phyloP scores from a whole-genome alignment of 1,139 yeast genomes.

The Debaryomyces fabryi region DNA sequence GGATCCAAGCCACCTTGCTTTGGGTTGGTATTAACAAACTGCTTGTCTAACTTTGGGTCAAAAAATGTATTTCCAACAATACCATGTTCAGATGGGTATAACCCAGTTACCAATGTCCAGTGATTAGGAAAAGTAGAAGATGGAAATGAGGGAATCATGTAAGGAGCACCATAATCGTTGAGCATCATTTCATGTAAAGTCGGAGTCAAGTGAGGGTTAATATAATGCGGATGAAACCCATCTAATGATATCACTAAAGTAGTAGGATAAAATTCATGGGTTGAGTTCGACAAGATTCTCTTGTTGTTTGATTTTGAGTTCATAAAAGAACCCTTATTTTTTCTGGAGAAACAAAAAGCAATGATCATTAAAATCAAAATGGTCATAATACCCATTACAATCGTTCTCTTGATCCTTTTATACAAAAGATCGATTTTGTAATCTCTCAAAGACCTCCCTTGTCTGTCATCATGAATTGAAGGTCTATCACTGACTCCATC shows the following conservation, averaged over 20 bases:
- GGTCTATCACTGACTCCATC: not conserved
- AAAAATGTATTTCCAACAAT: constrained; percentile 82
- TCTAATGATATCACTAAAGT: constrained; percentile 79
- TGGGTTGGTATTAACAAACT: constrained; percentile 68
- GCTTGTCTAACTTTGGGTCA: constrained; percentile 58
- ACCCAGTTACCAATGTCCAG: constrained; percentile 88
- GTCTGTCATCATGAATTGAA: constrained; percentile 6
- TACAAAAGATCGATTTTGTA: constrained; percentile 27
- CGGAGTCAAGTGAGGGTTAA: constrained; percentile 71
- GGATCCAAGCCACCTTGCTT: constrained; percentile 57
- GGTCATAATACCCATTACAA: not conserved
- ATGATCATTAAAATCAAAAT: constrained; percentile 5
- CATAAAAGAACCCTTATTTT: not conserved
- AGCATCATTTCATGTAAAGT: constrained; percentile 58
- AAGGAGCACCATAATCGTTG: constrained; percentile 71
- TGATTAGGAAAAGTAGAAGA: constrained; percentile 90
- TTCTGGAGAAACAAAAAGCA: not conserved
- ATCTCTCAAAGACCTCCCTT: constrained; percentile 23
- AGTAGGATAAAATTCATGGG: constrained; percentile 73
- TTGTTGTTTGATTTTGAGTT: not conserved
- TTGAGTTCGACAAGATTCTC: constrained; percentile 57
- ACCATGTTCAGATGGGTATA: constrained; percentile 83
- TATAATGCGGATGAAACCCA: constrained; percentile 90
- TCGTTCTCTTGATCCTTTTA: constrained; percentile 18
- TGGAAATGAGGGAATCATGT: constrained; percentile 85